Evolutionary conservation across 139 green algal genomes (phyloP).

Genomic region (Eudorina sp.): DNA sequence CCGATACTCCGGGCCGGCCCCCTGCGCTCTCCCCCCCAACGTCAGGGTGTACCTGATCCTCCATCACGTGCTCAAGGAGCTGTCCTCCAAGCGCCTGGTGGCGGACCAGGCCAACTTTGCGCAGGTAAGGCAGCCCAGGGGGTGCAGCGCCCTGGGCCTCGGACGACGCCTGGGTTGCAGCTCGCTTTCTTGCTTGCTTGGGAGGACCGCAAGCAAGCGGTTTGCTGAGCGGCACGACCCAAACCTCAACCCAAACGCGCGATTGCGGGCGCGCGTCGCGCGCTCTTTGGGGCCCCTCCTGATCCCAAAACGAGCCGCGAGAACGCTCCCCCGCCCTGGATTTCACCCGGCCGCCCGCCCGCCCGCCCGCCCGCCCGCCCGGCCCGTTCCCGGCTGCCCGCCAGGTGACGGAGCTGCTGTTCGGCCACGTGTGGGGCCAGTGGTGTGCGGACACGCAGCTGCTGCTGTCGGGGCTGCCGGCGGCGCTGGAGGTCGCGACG

Average conservation of each 20-base stretch:
- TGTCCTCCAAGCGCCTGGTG: slow-evolving; percentile 90
- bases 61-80: slow-evolving; percentile 97
- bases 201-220: too few species aligned
- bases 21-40: background rate
- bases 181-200: too few species aligned
- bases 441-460: slow-evolving; percentile 80
- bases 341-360: background rate
- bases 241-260: too few species aligned
- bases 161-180: too few species aligned
- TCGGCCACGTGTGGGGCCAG: slow-evolving; percentile 80
- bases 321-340: background rate
- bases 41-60: slow-evolving; percentile 82
- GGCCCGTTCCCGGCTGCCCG: too few species aligned
- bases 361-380: background rate
- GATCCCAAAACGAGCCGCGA: background rate
- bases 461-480: slow-evolving; percentile 67
- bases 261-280: too few species aligned
- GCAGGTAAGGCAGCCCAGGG: slow-evolving; percentile 60
- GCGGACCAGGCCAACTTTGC: slow-evolving; percentile 91
- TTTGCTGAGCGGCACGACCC: background rate
- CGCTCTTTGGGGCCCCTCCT: too few species aligned
- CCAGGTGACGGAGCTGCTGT: slow-evolving; percentile 80
- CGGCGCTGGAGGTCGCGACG: slow-evolving; percentile 64
- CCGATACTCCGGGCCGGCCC: too few species aligned
- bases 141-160: too few species aligned